Evolutionary conservation across 2,329 filamentous ascomycete species (phyloP).

Genomic region (Pseudophaeomoniella oleicola): DNA sequence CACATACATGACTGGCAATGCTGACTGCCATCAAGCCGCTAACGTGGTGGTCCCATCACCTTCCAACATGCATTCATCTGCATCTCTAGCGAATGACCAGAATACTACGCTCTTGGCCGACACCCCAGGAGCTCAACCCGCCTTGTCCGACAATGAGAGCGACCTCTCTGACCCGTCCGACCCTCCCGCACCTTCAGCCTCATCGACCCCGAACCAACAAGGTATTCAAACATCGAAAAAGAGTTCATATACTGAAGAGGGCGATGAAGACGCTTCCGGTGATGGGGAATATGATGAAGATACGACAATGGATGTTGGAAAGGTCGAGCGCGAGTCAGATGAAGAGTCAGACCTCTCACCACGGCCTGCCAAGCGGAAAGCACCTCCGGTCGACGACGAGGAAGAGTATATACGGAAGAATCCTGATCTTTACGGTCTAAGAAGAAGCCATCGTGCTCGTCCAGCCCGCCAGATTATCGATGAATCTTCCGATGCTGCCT

Average conservation of each 20-base stretch:
- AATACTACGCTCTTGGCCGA: conserved; percentile 38
- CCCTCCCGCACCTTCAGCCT: conserved; percentile 35
- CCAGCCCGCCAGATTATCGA: conserved; percentile 48
- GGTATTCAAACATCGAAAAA: background rate
- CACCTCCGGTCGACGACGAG: conserved; percentile 46
- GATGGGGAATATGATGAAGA: conserved; percentile 35
- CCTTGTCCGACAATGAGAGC: conserved; percentile 49
- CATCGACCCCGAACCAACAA: conserved; percentile 21
- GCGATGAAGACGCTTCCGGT: conserved; percentile 29
- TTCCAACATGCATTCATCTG: conserved; percentile 47
- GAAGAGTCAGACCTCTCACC: conserved; percentile 57
- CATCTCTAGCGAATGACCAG: conserved; percentile 52
- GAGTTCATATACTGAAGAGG: background rate
- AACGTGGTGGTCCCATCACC: conserved; percentile 48
- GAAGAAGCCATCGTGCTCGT: conserved; percentile 65
- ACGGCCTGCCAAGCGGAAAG: conserved; percentile 60
- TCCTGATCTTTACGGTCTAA: conserved; percentile 84
- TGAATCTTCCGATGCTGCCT: conserved; percentile 47
- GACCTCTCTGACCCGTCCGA: conserved; percentile 61
- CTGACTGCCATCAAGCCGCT: conserved; percentile 31
- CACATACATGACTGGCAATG: background rate
- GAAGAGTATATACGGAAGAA: conserved; percentile 80
- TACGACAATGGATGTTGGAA: conserved; percentile 23
- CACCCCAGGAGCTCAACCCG: conserved; percentile 27
- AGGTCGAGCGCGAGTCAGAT: conserved; percentile 25